Conservation (phyloP, 1,284 basidiomycete genomes). For the Trichosporon ovoides region DNA sequence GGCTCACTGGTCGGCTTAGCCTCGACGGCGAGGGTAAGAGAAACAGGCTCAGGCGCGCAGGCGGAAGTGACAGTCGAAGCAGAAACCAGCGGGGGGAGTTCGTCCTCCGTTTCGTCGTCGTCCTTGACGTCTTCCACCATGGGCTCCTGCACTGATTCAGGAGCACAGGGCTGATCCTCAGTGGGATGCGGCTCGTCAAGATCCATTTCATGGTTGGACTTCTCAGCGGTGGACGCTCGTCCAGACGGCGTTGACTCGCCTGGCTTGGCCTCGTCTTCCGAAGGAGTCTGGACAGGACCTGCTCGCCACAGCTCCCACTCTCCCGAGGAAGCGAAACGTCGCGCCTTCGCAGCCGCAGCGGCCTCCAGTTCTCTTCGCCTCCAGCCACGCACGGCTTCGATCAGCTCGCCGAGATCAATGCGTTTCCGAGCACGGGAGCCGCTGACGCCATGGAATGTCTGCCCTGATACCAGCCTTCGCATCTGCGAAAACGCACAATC, state of each 20-base stretch:
- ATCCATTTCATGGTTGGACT: conserved; percentile 14
- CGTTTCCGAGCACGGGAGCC: conserved; percentile 24
- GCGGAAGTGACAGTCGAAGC: background rate
- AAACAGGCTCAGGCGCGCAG: background rate
- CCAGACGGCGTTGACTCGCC: background rate
- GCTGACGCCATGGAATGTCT: conserved; percentile 21
- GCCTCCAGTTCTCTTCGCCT: conserved; percentile 38
- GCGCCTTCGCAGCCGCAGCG: conserved; percentile 31
- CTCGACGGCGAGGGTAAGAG: background rate
- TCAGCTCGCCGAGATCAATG: conserved; percentile 61
- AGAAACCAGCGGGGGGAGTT: background rate
- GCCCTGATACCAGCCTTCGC: conserved; percentile 55
- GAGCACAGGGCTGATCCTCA: background rate
- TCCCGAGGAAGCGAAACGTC: conserved; percentile 16
- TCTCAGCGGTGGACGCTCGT: background rate
- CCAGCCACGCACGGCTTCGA: conserved; percentile 66
- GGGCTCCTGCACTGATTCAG: background rate
- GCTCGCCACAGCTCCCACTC: conserved; percentile 23
- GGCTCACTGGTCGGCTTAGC: too few relatives aligned
- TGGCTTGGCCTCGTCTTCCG: conserved; percentile 6
- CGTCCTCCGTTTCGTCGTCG: conserved; percentile 11
- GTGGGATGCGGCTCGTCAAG: conserved; percentile 7
- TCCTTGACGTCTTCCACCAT: background rate
- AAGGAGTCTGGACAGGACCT: conserved; percentile 6
- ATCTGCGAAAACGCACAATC: conserved; percentile 65